Conservation (phyloP, 2,329 filamentous ascomycete genomes). For the Alternaria ethzedia region DNA sequence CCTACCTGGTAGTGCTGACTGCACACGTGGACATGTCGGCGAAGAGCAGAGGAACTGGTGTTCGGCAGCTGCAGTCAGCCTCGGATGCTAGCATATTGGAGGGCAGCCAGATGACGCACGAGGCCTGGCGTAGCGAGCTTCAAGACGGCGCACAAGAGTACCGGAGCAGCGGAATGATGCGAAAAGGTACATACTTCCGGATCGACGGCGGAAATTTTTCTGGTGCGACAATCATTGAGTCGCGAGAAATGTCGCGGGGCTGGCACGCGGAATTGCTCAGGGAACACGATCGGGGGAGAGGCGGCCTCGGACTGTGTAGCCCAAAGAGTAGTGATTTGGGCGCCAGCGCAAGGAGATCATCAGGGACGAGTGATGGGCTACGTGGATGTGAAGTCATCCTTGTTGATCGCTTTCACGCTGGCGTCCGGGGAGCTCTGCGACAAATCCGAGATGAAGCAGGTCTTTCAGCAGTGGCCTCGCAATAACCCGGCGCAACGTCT, state of each 20-base stretch:
- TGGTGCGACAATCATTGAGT: slow-evolving; percentile 27
- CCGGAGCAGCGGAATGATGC: slow-evolving; percentile 19
- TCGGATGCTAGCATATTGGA: slow-evolving; percentile 11
- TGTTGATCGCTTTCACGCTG: slow-evolving; percentile 29
- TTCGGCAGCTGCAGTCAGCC: background rate
- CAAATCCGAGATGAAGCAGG: slow-evolving; percentile 12
- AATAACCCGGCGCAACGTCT: slow-evolving; percentile 17
- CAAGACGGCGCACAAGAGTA: slow-evolving; percentile 22
- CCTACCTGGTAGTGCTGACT: background rate
- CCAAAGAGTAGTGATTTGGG: slow-evolving; percentile 17
- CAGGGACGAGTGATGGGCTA: slow-evolving; percentile 21
- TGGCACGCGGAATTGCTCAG: slow-evolving; percentile 9
- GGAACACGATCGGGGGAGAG: slow-evolving; percentile 1
- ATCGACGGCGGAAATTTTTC: slow-evolving; percentile 17
- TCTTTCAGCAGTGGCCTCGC: slow-evolving; percentile 16
- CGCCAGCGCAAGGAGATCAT: slow-evolving; percentile 24
- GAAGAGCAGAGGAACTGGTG: background rate
- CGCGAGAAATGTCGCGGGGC: slow-evolving; percentile 15
- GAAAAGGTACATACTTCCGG: slow-evolving; percentile 16
- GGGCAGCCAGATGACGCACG: slow-evolving; percentile 5
- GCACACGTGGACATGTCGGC: background rate
- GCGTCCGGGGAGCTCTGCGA: slow-evolving; percentile 16
- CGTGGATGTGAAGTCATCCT: slow-evolving; percentile 19
- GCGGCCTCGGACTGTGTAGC: slow-evolving; percentile 7
- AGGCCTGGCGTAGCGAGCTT: slow-evolving; percentile 10